Evolutionary conservation across 768 basidiomycete species (phyloP).

Genomic region (Russula sp.): DNA sequence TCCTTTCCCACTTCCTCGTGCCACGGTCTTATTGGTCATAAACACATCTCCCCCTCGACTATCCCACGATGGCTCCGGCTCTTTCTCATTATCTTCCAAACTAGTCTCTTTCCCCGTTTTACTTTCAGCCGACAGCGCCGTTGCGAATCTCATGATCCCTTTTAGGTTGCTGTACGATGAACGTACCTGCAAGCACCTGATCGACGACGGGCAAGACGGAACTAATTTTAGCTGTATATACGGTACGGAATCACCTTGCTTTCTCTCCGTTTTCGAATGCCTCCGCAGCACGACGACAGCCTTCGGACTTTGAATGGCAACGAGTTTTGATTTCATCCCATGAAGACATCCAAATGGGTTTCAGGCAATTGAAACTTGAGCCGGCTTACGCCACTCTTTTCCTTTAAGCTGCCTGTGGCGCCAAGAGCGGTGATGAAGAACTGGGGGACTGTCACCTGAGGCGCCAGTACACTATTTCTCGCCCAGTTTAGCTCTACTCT

Average conservation of each 20-base stretch:
- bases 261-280: not conserved
- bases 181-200: not conserved
- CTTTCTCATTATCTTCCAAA: not conserved
- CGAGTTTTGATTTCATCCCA: not conserved
- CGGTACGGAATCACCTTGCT: constrained; percentile 3
- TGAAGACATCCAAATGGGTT: not conserved
- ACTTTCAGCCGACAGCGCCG: not conserved
- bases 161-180: too few species aligned
- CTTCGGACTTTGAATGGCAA: constrained; percentile 14
- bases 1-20: not conserved
- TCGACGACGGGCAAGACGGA: not conserved
- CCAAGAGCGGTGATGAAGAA: constrained; percentile 1
- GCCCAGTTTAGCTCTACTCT: not conserved
- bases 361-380: constrained; percentile 1
- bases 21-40: constrained; percentile 8
- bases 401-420: not conserved
- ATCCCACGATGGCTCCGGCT: not conserved
- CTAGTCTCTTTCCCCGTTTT: constrained; percentile 6
- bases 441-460: constrained; percentile 4
- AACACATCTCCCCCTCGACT: not conserved
- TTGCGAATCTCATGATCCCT: not conserved
- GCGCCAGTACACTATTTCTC: not conserved
- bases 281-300: not conserved
- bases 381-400: not conserved
- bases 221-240: not conserved